phyloP scores from a whole-genome alignment of 2,329 filamentous ascomycete species.

The Coleophoma eucalyptorum region DNA sequence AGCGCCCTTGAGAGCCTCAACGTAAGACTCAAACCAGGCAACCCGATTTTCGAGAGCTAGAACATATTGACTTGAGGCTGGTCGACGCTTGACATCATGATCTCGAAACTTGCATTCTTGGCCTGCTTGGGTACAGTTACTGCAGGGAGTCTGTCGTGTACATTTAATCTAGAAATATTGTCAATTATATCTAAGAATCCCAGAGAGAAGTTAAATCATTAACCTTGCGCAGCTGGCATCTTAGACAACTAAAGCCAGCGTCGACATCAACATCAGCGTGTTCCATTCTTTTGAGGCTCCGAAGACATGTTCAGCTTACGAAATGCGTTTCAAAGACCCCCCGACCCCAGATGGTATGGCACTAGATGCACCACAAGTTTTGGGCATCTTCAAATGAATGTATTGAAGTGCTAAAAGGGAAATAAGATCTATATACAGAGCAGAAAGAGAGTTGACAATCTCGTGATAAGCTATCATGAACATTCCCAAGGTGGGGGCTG shows the following conservation, averaged over 20 bases:
- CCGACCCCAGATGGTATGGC: not conserved
- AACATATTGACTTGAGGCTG: not conserved
- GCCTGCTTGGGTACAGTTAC: not conserved
- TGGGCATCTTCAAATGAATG: not conserved
- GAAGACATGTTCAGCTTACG: not conserved
- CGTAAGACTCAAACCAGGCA: not conserved
- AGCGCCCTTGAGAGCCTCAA: not conserved
- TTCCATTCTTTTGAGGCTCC: not conserved
- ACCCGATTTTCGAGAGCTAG: not conserved
- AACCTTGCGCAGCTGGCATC: not conserved
- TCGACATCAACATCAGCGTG: not conserved
- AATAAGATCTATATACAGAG: too few species aligned
- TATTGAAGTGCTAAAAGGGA: not conserved
- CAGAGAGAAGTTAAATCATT: not conserved
- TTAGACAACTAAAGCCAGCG: not conserved
- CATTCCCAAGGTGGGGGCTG: too few species aligned
- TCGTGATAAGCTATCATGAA: too few species aligned
- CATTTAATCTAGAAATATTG: not conserved
- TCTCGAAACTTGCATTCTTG: not conserved
- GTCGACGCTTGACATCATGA: not conserved
- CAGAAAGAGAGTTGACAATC: too few species aligned
- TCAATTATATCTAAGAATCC: not conserved
- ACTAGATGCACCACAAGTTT: not conserved
- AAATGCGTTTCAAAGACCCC: not conserved
- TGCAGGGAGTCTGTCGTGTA: not conserved